A percentile compares a stretch with the other conserved stretches of the same genome.
phyloP scores from a whole-genome alignment of 352 stramenopile species.

The Globisporangium mamillatum region DNA sequence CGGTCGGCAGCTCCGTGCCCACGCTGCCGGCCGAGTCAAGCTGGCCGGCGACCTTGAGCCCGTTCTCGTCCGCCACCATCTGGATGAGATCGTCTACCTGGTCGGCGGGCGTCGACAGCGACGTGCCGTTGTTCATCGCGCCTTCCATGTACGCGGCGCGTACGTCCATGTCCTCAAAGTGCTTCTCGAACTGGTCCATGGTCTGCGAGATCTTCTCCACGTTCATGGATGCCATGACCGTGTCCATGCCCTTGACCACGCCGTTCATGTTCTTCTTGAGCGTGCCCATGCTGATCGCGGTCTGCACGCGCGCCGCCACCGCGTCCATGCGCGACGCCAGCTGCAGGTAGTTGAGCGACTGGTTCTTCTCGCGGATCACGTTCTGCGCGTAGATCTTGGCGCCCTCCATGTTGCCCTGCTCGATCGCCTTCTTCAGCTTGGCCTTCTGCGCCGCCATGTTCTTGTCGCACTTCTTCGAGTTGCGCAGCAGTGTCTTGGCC shows the following conservation, averaged over 20 bases:
- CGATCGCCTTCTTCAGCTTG: slow-evolving; percentile 97
- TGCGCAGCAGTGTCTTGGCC: slow-evolving; percentile 85
- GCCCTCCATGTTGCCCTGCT: slow-evolving; percentile 96
- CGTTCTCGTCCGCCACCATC: slow-evolving; percentile 97
- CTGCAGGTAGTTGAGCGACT: slow-evolving; percentile 94
- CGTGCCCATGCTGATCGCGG: slow-evolving; percentile 94
- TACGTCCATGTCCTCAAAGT: slow-evolving; percentile 99
- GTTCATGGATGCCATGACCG: slow-evolving; percentile 96
- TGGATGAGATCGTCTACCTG: slow-evolving; percentile 97
- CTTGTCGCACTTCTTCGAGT: slow-evolving; percentile 98
- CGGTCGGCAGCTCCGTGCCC: slow-evolving; percentile 65
- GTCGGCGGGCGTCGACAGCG: slow-evolving; percentile 94
- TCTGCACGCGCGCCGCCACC: slow-evolving; percentile 95
- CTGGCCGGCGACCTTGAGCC: slow-evolving; percentile 92
- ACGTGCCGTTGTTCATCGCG: slow-evolving; percentile 95
- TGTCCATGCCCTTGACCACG: slow-evolving; percentile 97
- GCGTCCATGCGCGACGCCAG: slow-evolving; percentile 96
- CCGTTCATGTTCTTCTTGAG: slow-evolving; percentile 95
- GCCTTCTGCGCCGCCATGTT: slow-evolving; percentile 92
- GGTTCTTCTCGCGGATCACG: slow-evolving; percentile 82
- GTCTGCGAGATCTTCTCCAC: slow-evolving; percentile 96
- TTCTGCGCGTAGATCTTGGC: slow-evolving; percentile 97
- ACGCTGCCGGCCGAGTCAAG: slow-evolving; percentile 92
- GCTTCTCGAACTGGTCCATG: slow-evolving; percentile 99
- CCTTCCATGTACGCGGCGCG: slow-evolving; percentile 97